A percentile compares a stretch with the other conserved stretches of the same genome.
phyloP scores from a whole-genome alignment of 306 rosid genomes.

The Geum urbanum region DNA sequence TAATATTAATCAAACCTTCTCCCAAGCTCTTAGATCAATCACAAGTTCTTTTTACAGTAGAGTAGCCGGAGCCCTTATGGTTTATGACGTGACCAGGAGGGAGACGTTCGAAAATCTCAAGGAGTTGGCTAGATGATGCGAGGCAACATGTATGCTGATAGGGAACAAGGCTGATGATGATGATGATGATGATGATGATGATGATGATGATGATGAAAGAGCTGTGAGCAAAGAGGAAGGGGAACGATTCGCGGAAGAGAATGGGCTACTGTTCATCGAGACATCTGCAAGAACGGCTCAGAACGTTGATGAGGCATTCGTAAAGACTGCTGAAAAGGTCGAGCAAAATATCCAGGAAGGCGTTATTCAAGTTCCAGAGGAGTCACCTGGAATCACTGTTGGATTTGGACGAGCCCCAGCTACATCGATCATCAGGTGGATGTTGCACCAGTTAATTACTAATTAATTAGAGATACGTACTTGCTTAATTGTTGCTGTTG shows the following conservation, averaged over 20 bases:
- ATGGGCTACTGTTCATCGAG: background rate
- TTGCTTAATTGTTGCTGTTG: background rate
- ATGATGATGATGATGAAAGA: no score
- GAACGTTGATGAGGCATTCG: background rate
- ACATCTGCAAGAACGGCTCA: background rate
- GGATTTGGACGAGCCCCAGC: background rate
- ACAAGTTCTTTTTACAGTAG: constrained; percentile 33
- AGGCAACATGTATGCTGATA: background rate
- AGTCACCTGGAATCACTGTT: background rate
- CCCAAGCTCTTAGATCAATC: background rate
- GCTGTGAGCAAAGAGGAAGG: constrained; percentile 83
- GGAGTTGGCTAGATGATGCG: background rate
- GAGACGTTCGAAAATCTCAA: constrained; percentile 61
- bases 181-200: no score
- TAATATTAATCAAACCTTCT: no score
- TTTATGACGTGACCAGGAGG: constrained; percentile 95
- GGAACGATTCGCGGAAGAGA: constrained; percentile 31
- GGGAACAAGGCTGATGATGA: background rate
- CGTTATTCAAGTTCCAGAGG: background rate
- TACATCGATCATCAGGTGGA: background rate
- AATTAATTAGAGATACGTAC: background rate
- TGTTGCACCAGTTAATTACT: background rate
- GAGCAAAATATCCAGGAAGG: background rate
- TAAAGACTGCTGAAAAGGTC: background rate
- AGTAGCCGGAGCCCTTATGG: constrained; percentile 92